Percentiles rank a stretch among this genome's conserved stretches.
These are phyloP conservation scores for Pelargonium cotyledonis DNA, from an alignment of 441 rosid genomes.

Conservation along the genomic window DNA sequence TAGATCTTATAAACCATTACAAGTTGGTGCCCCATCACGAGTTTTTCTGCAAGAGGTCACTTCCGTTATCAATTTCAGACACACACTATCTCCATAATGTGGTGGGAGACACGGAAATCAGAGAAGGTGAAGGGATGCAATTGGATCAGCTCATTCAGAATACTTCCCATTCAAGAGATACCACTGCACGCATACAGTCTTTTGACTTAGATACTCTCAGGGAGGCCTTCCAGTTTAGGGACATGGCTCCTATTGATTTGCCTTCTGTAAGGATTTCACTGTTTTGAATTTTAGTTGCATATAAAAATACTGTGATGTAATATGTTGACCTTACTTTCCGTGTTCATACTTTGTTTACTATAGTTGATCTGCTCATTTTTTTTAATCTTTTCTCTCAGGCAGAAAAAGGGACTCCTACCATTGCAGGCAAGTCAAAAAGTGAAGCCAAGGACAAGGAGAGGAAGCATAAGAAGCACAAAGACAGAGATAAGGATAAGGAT, in stretches of 20 bases:
- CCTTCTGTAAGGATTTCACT: conserved; percentile 47
- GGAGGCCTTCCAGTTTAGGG: conserved; percentile 70
- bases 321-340: not conserved
- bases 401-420: conserved; percentile 46
- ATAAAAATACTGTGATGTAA: not conserved
- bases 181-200: conserved; percentile 48
- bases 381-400: conserved; percentile 29
- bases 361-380: not conserved
- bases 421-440: conserved; percentile 39
- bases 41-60: conserved; percentile 84
- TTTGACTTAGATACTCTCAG: conserved; percentile 69
- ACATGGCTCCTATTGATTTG: conserved; percentile 61
- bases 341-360: not conserved
- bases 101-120: conserved; percentile 66
- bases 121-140: conserved; percentile 88
- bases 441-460: conserved; percentile 56
- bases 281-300: not conserved
- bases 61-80: conserved; percentile 73
- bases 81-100: conserved; percentile 76
- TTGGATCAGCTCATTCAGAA: conserved; percentile 74
- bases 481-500: conserved; percentile 39
- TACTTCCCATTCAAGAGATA: conserved; percentile 38
- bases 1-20: conserved; percentile 77
- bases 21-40: conserved; percentile 79
- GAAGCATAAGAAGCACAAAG: conserved; percentile 75